phyloP scores from a whole-genome alignment of 345 rosid species.

The Eucalyptus curtisii region DNA sequence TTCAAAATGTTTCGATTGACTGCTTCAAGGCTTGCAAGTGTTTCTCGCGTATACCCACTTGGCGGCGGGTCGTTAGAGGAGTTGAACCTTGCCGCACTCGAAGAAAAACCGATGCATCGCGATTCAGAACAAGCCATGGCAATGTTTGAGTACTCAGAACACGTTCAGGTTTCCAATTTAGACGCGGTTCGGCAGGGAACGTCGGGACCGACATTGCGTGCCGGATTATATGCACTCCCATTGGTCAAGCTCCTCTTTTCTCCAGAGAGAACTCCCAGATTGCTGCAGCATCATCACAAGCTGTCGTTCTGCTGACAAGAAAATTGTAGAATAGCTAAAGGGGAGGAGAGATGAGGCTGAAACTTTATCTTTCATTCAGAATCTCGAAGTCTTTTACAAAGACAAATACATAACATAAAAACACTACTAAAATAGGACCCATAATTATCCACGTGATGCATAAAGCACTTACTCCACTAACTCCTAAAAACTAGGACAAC shows the following conservation, averaged over 20 bases:
- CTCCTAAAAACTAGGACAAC: too few species aligned
- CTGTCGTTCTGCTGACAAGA: background rate
- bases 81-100: background rate
- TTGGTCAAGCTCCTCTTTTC: background rate
- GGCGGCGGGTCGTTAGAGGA: background rate
- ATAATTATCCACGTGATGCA: too few species aligned
- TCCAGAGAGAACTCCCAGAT: background rate
- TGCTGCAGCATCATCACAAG: background rate
- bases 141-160: background rate
- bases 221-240: background rate
- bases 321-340: too few species aligned
- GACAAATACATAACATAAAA: too few species aligned
- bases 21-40: background rate
- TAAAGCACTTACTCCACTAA: too few species aligned
- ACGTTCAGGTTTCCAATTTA: background rate
- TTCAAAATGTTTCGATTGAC: background rate
- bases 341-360: background rate
- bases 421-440: fast-evolving
- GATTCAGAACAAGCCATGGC: background rate
- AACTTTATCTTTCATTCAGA: fast-evolving
- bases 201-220: background rate
- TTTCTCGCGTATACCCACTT: background rate
- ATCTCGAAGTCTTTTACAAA: too few species aligned
- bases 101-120: background rate
- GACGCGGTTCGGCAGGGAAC: background rate